These are phyloP conservation scores for Phytophthora idaei DNA, from an alignment of 352 stramenopile species.

Conservation along the genomic window DNA sequence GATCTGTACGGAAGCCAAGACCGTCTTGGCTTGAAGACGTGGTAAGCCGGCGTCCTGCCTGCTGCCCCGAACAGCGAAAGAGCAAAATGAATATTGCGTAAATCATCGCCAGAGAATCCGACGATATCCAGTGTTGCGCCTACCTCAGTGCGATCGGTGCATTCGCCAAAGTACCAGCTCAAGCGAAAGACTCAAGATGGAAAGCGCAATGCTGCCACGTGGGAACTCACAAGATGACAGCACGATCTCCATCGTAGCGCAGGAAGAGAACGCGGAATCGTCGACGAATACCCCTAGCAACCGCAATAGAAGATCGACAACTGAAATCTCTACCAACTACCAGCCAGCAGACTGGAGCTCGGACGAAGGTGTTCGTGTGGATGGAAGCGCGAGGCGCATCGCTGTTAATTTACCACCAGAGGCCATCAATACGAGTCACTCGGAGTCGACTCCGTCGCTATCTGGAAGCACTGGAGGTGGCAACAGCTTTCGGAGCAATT, in stretches of 20 bases:
- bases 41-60: neutral
- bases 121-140: no score
- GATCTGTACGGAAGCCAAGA: no score
- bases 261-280: slow-evolving; percentile 4
- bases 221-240: slow-evolving; percentile 6
- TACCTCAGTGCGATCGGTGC: slow-evolving; percentile 12
- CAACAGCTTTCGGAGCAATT: slow-evolving; percentile 25
- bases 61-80: slow-evolving; percentile 12
- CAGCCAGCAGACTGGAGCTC: slow-evolving; percentile 29
- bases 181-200: slow-evolving; percentile 13
- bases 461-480: slow-evolving; percentile 13
- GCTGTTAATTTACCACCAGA: slow-evolving; percentile 24
- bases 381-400: slow-evolving; percentile 34
- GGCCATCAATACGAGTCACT: neutral
- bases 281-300: neutral
- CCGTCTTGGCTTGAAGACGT: neutral
- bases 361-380: slow-evolving; percentile 23
- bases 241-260: slow-evolving; percentile 26
- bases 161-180: slow-evolving; percentile 23
- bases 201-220: slow-evolving; percentile 6
- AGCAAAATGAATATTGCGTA: slow-evolving; percentile 28
- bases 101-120: slow-evolving; percentile 8
- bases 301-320: neutral
- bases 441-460: slow-evolving; percentile 5
- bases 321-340: slow-evolving; percentile 24